Percentiles rank a stretch among this genome's conserved stretches.
These are phyloP conservation scores for Candida ficus DNA, from an alignment of 805 yeast genomes.

Conservation along the genomic window DNA sequence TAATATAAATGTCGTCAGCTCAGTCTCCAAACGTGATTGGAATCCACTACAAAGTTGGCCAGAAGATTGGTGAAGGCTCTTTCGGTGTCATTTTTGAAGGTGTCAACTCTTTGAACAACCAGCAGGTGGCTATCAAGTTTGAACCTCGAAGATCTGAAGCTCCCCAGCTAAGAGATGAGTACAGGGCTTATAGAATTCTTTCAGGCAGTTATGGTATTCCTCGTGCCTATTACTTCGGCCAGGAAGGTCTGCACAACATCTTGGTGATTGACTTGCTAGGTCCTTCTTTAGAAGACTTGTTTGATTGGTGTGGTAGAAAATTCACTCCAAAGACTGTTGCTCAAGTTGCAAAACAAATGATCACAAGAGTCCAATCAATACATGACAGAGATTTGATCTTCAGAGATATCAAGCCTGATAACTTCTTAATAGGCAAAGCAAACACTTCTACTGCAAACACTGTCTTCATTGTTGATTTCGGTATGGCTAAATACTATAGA, in stretches of 20 bases:
- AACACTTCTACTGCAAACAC: conserved; percentile 77
- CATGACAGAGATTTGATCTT: conserved; percentile 90
- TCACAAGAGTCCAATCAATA: conserved; percentile 74
- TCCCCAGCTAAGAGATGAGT: conserved; percentile 95
- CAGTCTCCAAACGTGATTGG: conserved; percentile 54
- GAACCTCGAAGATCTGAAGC: conserved; percentile 97
- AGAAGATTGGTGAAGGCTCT: conserved; percentile 97
- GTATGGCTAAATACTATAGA: conserved; percentile 97
- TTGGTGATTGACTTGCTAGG: conserved; percentile 92
- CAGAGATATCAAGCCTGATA: conserved; percentile 97
- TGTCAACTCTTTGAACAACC: conserved; percentile 82
- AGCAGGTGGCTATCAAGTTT: conserved; percentile 93
- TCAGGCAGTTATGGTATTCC: conserved; percentile 86
- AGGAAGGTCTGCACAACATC: conserved; percentile 95
- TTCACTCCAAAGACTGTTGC: conserved; percentile 86
- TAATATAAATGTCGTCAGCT: conserved; percentile 1
- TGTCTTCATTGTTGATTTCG: conserved; percentile 91
- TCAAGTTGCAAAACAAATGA: conserved; percentile 94
- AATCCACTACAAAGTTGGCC: conserved; percentile 92
- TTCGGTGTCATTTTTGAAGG: conserved; percentile 98
- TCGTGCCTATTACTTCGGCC: conserved; percentile 96
- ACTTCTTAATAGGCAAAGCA: conserved; percentile 89
- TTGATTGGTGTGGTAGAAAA: conserved; percentile 96
- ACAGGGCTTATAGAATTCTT: conserved; percentile 86
- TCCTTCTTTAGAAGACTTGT: conserved; percentile 91